Conservation (phyloP, 768 basidiomycete genomes). For the Hypholoma fasciculare region DNA sequence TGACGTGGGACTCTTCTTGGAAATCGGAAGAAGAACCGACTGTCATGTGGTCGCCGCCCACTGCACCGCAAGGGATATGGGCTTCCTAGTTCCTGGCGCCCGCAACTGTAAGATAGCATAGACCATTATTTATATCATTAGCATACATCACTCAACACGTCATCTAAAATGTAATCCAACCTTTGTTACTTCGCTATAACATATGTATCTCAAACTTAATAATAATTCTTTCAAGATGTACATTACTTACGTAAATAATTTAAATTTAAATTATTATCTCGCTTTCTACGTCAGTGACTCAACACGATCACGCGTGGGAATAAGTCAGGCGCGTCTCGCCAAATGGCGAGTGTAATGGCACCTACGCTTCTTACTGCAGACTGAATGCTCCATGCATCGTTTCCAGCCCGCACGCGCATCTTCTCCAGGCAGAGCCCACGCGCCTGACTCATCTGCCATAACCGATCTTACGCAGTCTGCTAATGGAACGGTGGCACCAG, state of each 20-base stretch:
- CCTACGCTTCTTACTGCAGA: neutral
- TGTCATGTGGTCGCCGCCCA: constrained; percentile 3
- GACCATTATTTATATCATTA: neutral
- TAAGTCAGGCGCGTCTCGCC: constrained; percentile 12
- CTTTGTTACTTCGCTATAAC: too few relatives aligned
- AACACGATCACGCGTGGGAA: constrained; percentile 25
- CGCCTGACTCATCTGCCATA: constrained; percentile 11
- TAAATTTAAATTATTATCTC: neutral
- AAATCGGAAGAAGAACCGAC: constrained; percentile 7
- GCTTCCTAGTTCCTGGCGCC: neutral
- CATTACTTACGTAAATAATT: constrained; percentile 2
- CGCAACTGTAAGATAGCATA: neutral
- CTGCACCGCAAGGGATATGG: constrained; percentile 4
- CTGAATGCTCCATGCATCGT: constrained; percentile 33
- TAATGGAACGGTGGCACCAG: constrained; percentile 43
- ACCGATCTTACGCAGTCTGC: constrained; percentile 32
- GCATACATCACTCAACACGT: neutral
- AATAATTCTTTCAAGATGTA: neutral
- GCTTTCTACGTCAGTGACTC: neutral
- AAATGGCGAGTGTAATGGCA: neutral
- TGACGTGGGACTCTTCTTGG: constrained; percentile 13
- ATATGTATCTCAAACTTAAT: too few relatives aligned
- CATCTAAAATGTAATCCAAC: too few relatives aligned
- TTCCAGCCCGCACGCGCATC: constrained; percentile 51
- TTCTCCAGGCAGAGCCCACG: constrained; percentile 34